Evolutionary conservation across 805 yeast species (phyloP), one percentile per base, ranked within the genome.

Genomic region (Saccharomycopsis selenospora): DNA sequence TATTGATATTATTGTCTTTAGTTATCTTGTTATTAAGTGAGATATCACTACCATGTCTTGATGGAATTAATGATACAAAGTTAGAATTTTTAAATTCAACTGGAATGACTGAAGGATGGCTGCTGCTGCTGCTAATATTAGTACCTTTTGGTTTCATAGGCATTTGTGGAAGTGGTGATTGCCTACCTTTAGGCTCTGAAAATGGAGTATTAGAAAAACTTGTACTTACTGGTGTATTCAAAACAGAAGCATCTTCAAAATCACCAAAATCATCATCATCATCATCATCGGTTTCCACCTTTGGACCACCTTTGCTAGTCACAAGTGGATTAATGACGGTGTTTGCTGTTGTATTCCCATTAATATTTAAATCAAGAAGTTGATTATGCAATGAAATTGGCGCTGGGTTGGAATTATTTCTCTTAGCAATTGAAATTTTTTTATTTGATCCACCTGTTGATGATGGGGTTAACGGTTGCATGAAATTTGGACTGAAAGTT

Each of bases 251-350:
- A 17, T 46, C 46, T 45, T 55, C 61, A 45, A 60, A 59, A 36
- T 59, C 59, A 2, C 62, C 64, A 46, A 58, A 60, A 18, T 57
- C 61, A 26, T 57, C 58, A 22, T 58, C 60, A 3, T 55, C 56
- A 22, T 49, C 50, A 28, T 13, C 40, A 22, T 28, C 38, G 14
- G 7, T 14, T 17, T 33, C 10, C 5, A 20, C 17, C n/a, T n/a
- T 14, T 7, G 3, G 13, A 7, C 22, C 14, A 17, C 3, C 2
- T 2, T 23, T 41, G 18, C n/a, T 27, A 8, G 7, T 27, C 11
- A 33, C 17, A 33, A 5, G 18, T 26, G 18, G 10, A 13, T 13
- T 14, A 8, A n/a, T 11, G 17, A 10, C 29, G 22, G 44, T 40
- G 17, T 6, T 22, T 4, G 30, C 10, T 17, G n/a, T 10, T 24